Evolutionary conservation across 1,139 yeast genomes (phyloP), one percentile per base, ranked within the genome.

Genomic region (Geotrichum klebahnii): DNA sequence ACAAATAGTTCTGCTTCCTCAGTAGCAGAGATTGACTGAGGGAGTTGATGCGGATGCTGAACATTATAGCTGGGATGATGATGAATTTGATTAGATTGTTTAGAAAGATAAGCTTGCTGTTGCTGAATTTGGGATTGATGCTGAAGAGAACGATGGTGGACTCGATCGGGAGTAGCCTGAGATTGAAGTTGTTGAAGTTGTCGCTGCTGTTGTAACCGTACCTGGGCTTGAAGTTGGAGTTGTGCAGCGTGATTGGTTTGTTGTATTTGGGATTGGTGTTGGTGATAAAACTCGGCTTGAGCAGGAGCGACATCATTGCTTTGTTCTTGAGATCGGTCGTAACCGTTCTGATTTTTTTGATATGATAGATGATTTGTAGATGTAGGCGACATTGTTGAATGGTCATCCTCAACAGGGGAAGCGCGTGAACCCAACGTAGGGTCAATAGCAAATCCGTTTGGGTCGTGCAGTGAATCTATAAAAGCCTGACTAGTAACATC

Each of bases 11-110:
- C 42, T 33, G 52, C 44, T 50, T 60, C 40, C 44, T 55, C 22
- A 50, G 55, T 22, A 45, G 55, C 37, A 46, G 60, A 51, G 46
- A 34, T 53, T 31, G 54, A 56, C 29, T 53, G 59, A 26, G 57
- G 60, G 37, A 58, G 61, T 46, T 56, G 61, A 32, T 56, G 59
- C 32, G 48, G 54, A 3, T 44, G 57, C n/a, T n/a, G n/a, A n/a
- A n/a, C n/a, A n/a, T n/a, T n/a, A n/a, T n/a, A n/a, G n/a, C n/a
- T n/a, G n/a, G n/a, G n/a, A 24, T 49, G 53, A 29, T 34, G 50
- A n/a, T 46, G 52, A 32, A 38, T 38, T 12, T 35, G 38, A 22
- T n/a, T 26, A 26, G 42, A n/a, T 38, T 38, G 42, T 22, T 38
- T 23, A n/a, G 38, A 20, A 20, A 39, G 36, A 14, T 23, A 33